Evolutionary conservation across 192 early-diverging fungal species (phyloP).

Genomic region (Entomortierella beljakovae): DNA sequence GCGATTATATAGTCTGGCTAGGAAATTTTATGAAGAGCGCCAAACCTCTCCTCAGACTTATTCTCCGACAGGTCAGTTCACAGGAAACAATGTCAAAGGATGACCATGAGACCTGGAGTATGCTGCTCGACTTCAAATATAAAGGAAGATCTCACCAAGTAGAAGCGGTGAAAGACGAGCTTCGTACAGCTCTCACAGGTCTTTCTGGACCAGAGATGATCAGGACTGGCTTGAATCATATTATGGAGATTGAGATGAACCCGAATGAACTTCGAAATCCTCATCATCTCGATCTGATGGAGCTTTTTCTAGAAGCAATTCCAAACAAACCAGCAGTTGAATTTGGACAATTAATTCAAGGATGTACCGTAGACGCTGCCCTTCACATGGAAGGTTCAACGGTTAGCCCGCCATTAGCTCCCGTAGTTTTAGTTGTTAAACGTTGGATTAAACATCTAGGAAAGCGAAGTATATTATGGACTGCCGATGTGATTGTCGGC

Average conservation of each 20-base stretch:
- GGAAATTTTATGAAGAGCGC: constrained; percentile 39
- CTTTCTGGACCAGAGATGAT: constrained; percentile 35
- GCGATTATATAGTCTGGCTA: constrained; percentile 31
- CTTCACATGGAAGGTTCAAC: constrained; percentile 22
- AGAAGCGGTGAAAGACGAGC: constrained; percentile 48
- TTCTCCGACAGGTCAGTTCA: constrained; percentile 36
- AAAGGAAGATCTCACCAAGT: constrained; percentile 41
- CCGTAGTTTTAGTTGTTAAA: constrained; percentile 33
- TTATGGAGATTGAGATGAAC: constrained; percentile 44
- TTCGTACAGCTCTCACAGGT: constrained; percentile 24
- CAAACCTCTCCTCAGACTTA: constrained; percentile 33
- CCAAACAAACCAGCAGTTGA: constrained; percentile 41
- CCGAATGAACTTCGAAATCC: constrained; percentile 51
- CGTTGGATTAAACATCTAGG: constrained; percentile 50
- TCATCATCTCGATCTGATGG: constrained; percentile 47
- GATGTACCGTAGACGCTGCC: constrained; percentile 31
- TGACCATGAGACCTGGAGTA: constrained; percentile 44
- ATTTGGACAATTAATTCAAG: constrained; percentile 45
- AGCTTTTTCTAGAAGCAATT: constrained; percentile 32
- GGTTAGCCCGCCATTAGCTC: constrained; percentile 21
- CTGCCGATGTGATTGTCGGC: constrained; percentile 34
- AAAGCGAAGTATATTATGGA: constrained; percentile 37
- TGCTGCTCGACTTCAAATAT: constrained; percentile 44
- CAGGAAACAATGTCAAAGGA: constrained; percentile 22
- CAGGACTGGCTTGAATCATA: constrained; percentile 33